Conservation (phyloP, 2,329 filamentous ascomycete species). For the Botrytis tulipae region DNA sequence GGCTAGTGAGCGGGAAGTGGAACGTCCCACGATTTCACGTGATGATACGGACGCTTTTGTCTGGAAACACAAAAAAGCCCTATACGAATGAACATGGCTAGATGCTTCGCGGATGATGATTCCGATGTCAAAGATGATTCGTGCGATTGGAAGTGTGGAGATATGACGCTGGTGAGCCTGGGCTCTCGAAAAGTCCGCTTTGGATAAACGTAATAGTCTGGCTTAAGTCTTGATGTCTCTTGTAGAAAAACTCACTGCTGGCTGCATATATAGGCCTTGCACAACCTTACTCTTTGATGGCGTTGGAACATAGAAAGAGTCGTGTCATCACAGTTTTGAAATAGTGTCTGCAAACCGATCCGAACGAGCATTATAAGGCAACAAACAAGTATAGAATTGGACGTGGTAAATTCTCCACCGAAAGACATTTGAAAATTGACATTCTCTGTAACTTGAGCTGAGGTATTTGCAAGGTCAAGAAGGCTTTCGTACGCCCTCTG, state of each 20-base stretch:
- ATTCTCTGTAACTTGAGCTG: too few species aligned
- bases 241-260: neutral
- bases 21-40: neutral
- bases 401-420: too few species aligned
- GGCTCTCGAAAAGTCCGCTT: neutral
- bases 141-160: neutral
- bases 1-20: neutral
- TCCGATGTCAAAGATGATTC: neutral
- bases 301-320: neutral
- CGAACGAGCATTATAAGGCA: neutral
- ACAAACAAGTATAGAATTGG: neutral
- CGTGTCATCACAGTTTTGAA: neutral
- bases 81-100: neutral
- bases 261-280: neutral
- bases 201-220: neutral
- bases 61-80: neutral
- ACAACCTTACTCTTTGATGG: neutral
- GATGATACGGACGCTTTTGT: neutral
- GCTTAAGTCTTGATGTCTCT: neutral
- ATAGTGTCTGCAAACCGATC: neutral
- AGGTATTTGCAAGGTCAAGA: neutral
- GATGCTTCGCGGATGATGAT: neutral
- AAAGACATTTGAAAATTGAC: neutral
- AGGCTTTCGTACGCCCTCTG: too few species aligned
- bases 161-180: neutral